These are phyloP conservation scores for Yarrowia phangngaensis DNA, from an alignment of 805 yeast genomes.

Conservation along the genomic window DNA sequence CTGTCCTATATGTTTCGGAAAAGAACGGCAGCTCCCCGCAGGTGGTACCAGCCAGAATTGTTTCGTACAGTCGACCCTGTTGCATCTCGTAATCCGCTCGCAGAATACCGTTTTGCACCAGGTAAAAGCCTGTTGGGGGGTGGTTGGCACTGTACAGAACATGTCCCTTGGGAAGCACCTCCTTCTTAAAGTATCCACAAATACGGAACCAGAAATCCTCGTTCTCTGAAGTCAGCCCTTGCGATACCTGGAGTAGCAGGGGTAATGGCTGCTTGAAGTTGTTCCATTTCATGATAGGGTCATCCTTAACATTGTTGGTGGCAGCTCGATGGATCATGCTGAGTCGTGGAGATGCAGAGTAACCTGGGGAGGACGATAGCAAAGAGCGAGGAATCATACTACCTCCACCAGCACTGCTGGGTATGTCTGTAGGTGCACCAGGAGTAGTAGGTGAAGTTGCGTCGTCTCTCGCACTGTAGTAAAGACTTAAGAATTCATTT, in stretches of 20 bases:
- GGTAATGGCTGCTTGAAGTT: constrained; percentile 55
- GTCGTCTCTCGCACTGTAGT: constrained; percentile 44
- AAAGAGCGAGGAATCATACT: background rate
- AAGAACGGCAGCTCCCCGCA: constrained; percentile 59
- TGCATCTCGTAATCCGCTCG: constrained; percentile 53
- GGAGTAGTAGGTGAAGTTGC: constrained; percentile 12
- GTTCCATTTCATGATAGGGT: constrained; percentile 35
- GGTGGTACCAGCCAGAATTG: constrained; percentile 66
- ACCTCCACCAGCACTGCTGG: constrained; percentile 5
- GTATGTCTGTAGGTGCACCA: background rate
- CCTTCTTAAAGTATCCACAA: constrained; percentile 54
- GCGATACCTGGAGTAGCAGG: constrained; percentile 54
- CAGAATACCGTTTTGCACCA: constrained; percentile 56
- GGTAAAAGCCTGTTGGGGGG: constrained; percentile 54
- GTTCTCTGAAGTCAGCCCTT: constrained; percentile 50
- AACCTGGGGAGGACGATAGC: constrained; percentile 25
- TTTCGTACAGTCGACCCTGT: constrained; percentile 45
- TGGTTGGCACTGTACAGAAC: constrained; percentile 46
- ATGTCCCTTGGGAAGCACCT: constrained; percentile 46
- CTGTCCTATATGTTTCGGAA: constrained; percentile 42
- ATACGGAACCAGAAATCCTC: constrained; percentile 62
- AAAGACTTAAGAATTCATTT: constrained; percentile 71
- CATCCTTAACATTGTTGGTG: constrained; percentile 37
- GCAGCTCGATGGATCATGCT: constrained; percentile 38
- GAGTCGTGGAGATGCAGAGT: constrained; percentile 36